Conservation (phyloP, 2,329 filamentous ascomycete genomes). For the Trichoderma sp. region DNA sequence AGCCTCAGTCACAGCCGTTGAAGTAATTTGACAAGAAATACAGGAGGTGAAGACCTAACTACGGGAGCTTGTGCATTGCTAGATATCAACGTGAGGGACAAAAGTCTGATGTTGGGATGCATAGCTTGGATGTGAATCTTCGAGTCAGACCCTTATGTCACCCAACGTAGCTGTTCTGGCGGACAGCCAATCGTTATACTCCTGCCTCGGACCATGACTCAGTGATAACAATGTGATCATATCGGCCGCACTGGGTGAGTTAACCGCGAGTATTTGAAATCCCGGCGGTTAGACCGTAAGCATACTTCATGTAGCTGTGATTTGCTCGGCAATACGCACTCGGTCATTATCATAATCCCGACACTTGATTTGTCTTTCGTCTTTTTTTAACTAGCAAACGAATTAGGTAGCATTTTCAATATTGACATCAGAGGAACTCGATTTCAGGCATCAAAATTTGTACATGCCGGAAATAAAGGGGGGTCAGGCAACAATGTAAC, state of each 20-base stretch:
- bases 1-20: not conserved
- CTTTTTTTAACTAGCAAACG: not conserved
- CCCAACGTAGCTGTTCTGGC: not conserved
- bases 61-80: not conserved
- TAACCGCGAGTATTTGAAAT: too few species aligned
- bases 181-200: not conserved
- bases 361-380: not conserved
- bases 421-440: not conserved
- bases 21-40: not conserved
- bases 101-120: not conserved
- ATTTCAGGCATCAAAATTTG: not conserved
- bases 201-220: not conserved
- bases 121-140: not conserved
- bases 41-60: not conserved
- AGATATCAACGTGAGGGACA: not conserved
- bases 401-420: not conserved
- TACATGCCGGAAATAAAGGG: not conserved
- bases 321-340: not conserved
- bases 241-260: not conserved
- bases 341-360: not conserved
- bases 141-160: not conserved
- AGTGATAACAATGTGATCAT: rapidly evolving
- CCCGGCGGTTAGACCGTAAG: not conserved
- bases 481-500: not conserved
- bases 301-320: not conserved